Percentiles rank a stretch among this genome's conserved stretches.
Conservation (phyloP, 495 filamentous ascomycete genomes). For the Penicillium roqueforti region DNA sequence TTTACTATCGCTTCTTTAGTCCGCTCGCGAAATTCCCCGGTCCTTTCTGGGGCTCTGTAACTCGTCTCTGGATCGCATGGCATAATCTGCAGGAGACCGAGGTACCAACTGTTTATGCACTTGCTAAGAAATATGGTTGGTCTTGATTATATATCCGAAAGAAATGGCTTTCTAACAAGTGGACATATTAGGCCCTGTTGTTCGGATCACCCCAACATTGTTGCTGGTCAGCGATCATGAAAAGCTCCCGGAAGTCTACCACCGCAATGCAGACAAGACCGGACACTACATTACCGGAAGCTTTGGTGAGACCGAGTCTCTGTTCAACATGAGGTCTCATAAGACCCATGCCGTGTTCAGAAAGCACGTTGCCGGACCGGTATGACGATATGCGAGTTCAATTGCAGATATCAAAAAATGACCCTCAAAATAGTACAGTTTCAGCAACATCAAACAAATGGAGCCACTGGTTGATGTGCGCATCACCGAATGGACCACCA, state of each 20-base stretch:
- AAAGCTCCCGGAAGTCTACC: constrained; percentile 50
- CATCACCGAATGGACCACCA: constrained; percentile 41
- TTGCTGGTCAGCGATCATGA: constrained; percentile 42
- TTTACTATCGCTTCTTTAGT: constrained; percentile 52
- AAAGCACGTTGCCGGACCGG: constrained; percentile 39
- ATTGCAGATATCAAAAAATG: neutral
- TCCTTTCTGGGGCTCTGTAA: constrained; percentile 51
- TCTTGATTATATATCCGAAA: neutral
- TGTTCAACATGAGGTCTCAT: constrained; percentile 49
- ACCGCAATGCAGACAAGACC: constrained; percentile 53
- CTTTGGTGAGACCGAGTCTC: constrained; percentile 44
- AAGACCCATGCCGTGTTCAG: constrained; percentile 45
- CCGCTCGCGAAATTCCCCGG: constrained; percentile 49
- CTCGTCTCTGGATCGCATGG: constrained; percentile 48
- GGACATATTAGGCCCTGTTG: constrained; percentile 33
- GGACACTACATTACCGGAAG: constrained; percentile 49
- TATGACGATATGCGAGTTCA: constrained; percentile 21
- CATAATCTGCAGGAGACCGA: constrained; percentile 45
- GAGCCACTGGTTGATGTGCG: constrained; percentile 47
- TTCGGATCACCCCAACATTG: constrained; percentile 45
- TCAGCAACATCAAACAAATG: constrained; percentile 50
- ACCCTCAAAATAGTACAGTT: constrained; percentile 43
- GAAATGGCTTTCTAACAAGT: neutral
- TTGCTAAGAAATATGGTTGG: constrained; percentile 49
- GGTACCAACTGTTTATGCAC: constrained; percentile 31